A percentile compares a stretch with the other conserved stretches of the same genome.
phyloP scores from a whole-genome alignment of 805 yeast genomes.

The Helenozyma baotianmanensis region DNA sequence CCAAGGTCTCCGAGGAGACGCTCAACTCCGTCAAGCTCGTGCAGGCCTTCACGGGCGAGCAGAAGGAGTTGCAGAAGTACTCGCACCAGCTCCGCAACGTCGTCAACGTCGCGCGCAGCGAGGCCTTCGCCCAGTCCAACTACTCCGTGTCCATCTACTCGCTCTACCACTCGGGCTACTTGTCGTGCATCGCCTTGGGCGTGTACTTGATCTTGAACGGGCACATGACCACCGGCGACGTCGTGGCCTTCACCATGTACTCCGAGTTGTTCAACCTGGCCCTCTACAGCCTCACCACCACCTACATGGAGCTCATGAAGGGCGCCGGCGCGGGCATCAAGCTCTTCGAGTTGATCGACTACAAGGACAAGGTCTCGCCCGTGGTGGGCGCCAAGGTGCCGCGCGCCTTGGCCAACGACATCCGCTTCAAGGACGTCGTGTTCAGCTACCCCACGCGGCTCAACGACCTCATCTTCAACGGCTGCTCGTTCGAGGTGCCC shows the following conservation, averaged over 20 bases:
- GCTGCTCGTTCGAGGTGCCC: conserved; percentile 33
- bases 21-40: conserved; percentile 39
- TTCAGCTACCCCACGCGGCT: conserved; percentile 41
- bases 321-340: conserved; percentile 45
- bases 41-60: conserved; percentile 42
- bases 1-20: conserved; percentile 42
- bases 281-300: conserved; percentile 40
- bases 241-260: conserved; percentile 44
- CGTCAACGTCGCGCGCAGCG: conserved; percentile 38
- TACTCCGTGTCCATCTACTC: conserved; percentile 40
- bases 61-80: conserved; percentile 36
- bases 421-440: conserved; percentile 35
- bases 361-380: conserved; percentile 31
- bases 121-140: conserved; percentile 43
- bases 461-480: conserved; percentile 31
- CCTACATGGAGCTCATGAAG: conserved; percentile 44
- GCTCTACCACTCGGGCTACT: conserved; percentile 39
- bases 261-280: conserved; percentile 42
- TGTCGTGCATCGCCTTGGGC: conserved; percentile 40
- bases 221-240: conserved; percentile 45
- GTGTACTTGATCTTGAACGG: conserved; percentile 39
- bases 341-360: conserved; percentile 39
- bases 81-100: conserved; percentile 36
- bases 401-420: conserved; percentile 21
- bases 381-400: conserved; percentile 29